Percentiles rank a stretch among this genome's conserved stretches.
phyloP scores from a whole-genome alignment of 805 yeast species.

The Lipomyces sp. region DNA sequence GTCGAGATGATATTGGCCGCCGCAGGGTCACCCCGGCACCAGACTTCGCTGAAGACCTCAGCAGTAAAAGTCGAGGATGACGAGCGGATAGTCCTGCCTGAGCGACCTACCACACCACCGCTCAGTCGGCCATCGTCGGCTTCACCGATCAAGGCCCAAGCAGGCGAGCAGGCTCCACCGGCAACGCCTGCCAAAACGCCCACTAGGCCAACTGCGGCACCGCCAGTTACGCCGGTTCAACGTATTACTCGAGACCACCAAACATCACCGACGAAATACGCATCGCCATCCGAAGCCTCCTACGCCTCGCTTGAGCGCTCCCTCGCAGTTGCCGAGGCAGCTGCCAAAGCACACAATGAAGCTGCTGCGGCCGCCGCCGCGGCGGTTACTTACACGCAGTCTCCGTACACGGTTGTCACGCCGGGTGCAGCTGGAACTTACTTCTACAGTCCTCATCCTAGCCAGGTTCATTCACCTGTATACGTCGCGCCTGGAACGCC shows the following conservation, averaged over 20 bases:
- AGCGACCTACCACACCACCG: constrained; percentile 24
- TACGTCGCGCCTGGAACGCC: constrained; percentile 6
- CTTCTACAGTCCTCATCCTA: constrained; percentile 9
- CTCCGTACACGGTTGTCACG: constrained; percentile 2
- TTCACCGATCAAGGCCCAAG: constrained; percentile 10
- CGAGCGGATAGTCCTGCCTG: neutral
- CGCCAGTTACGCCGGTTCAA: constrained; percentile 25
- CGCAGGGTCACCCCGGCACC: constrained; percentile 16
- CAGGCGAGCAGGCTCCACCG: constrained; percentile 18
- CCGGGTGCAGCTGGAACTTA: neutral
- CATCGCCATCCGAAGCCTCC: constrained; percentile 35
- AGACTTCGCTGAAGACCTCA: neutral
- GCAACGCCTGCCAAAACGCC: constrained; percentile 27
- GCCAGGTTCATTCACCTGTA: constrained; percentile 11
- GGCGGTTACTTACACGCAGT: neutral
- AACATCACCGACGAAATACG: constrained; percentile 22
- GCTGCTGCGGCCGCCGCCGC: constrained; percentile 20
- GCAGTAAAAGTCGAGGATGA: constrained; percentile 9
- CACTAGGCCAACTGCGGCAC: constrained; percentile 4
- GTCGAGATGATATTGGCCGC: constrained; percentile 31
- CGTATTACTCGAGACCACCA: constrained; percentile 7
- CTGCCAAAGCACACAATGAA: constrained; percentile 17
- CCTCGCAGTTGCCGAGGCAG: constrained; percentile 32
- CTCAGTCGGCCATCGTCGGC: constrained; percentile 21
- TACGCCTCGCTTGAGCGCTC: constrained; percentile 36